A percentile compares a stretch with the other conserved stretches of the same genome.
phyloP scores from a whole-genome alignment of 495 filamentous ascomycete species.

The Xylaria acuta region DNA sequence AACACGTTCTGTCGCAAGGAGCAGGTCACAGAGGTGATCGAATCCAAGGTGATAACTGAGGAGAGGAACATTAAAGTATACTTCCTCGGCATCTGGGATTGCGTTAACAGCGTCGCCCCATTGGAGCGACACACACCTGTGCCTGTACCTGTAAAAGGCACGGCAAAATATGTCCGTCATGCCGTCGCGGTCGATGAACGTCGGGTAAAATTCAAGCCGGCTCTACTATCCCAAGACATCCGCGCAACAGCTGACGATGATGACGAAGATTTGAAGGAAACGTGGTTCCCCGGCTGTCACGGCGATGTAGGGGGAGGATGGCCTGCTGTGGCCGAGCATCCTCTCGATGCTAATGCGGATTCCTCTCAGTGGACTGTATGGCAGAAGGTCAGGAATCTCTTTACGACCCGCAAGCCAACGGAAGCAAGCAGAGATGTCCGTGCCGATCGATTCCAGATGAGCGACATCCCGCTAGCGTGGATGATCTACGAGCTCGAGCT shows the following conservation, averaged over 20 bases:
- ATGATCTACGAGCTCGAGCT: conserved; percentile 48
- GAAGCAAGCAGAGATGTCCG: conserved; percentile 29
- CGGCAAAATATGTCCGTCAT: conserved; percentile 48
- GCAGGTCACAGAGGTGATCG: conserved; percentile 1
- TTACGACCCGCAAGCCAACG: conserved; percentile 32
- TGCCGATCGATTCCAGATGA: conserved; percentile 40
- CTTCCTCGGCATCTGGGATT: conserved; percentile 54
- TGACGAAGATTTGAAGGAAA: conserved; percentile 42
- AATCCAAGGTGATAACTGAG: conserved; percentile 30
- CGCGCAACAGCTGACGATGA: conserved; percentile 24
- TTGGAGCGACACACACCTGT: conserved; percentile 54
- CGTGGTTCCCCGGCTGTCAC: conserved; percentile 46
- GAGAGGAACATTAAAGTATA: conserved; percentile 36
- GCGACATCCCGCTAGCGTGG: conserved; percentile 49
- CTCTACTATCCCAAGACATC: conserved; percentile 39
- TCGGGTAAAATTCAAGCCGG: conserved; percentile 51
- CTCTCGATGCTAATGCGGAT: conserved; percentile 13
- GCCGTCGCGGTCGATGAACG: conserved; percentile 55
- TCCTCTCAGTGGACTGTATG: conserved; percentile 31
- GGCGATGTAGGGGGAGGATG: conserved; percentile 53
- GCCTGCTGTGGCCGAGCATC: conserved; percentile 26
- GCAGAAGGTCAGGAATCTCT: conserved; percentile 36
- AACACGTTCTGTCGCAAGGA: conserved; percentile 50
- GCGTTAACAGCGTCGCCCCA: conserved; percentile 50
- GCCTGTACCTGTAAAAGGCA: conserved; percentile 35